Percentiles rank a stretch among this genome's conserved stretches.
Conservation (phyloP, 164 flowering plant genomes). For the Magnolia sinica region DNA sequence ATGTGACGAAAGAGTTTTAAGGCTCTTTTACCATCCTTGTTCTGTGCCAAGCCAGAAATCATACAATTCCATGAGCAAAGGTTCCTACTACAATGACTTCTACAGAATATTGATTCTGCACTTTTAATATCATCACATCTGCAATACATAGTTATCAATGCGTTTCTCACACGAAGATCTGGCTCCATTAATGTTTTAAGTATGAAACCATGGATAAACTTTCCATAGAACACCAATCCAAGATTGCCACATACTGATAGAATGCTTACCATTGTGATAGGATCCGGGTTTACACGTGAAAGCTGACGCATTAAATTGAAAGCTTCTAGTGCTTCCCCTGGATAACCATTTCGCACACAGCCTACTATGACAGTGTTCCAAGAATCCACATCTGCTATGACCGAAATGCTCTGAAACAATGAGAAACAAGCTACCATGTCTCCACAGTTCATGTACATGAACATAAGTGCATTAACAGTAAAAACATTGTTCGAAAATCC, state of each 20-base stretch:
- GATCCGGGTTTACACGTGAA: conserved; percentile 17
- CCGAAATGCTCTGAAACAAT: conserved; percentile 23
- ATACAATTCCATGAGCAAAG: conserved; percentile 43
- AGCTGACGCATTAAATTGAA: conserved; percentile 26
- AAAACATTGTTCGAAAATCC: conserved; percentile 30
- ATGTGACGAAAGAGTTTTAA: conserved; percentile 27
- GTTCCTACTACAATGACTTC: conserved; percentile 9
- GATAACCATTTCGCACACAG: conserved; percentile 23
- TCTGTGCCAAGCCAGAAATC: conserved; percentile 40
- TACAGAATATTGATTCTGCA: conserved; percentile 27
- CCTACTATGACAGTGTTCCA: conserved; percentile 44
- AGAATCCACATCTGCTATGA: conserved; percentile 26
- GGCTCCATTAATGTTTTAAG: conserved; percentile 21
- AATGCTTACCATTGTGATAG: conserved; percentile 30
- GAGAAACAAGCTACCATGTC: conserved; percentile 25
- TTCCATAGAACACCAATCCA: conserved; percentile 16
- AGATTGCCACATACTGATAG: conserved; percentile 37
- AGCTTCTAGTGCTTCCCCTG: conserved; percentile 25
- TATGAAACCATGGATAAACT: conserved; percentile 25
- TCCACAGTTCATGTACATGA: conserved; percentile 40
- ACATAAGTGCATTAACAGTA: conserved; percentile 32
- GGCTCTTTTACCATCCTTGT: conserved; percentile 27
- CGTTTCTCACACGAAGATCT: conserved; percentile 30
- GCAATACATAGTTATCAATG: conserved; percentile 34
- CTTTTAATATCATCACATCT: conserved; percentile 24